Conservation (phyloP, 169 alveolate species). For the Plasmodium ovale region DNA sequence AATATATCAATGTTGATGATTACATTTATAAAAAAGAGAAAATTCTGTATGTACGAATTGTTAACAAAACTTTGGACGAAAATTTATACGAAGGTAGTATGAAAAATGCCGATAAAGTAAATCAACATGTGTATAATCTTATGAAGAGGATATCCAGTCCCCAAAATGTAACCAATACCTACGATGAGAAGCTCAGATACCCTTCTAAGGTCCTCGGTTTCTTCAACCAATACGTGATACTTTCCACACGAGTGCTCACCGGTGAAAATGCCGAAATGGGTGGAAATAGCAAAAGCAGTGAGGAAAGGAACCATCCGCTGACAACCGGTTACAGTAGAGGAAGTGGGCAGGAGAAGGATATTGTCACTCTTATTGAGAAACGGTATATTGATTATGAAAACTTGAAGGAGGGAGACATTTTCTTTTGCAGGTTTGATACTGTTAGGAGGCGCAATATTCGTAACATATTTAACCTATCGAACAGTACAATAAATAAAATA, state of each 20-base stretch:
- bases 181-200: slow-evolving; percentile 48
- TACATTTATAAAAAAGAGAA: slow-evolving; percentile 73
- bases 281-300: background rate
- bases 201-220: slow-evolving; percentile 70
- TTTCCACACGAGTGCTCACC: slow-evolving; percentile 43
- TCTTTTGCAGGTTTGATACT: slow-evolving; percentile 70
- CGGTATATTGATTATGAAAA: slow-evolving; percentile 76
- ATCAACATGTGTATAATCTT: slow-evolving; percentile 41
- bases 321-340: background rate
- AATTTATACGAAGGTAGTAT: slow-evolving; percentile 75
- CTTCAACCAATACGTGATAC: slow-evolving; percentile 60
- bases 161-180: slow-evolving; percentile 7
- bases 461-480: slow-evolving; percentile 56
- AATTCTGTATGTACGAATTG: slow-evolving; percentile 58
- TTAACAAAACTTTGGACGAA: slow-evolving; percentile 56
- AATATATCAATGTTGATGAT: slow-evolving; percentile 67
- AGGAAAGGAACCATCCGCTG: background rate
- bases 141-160: slow-evolving; percentile 31
- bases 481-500: slow-evolving; percentile 42
- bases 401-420: slow-evolving; percentile 61
- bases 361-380: slow-evolving; percentile 65
- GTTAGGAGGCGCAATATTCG: slow-evolving; percentile 47
- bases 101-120: slow-evolving; percentile 31
- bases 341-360: slow-evolving; percentile 7
- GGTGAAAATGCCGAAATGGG: background rate